Base-by-base conservation (phyloP, 805 yeast genomes). In the Barnettozyma californica region DNA sequence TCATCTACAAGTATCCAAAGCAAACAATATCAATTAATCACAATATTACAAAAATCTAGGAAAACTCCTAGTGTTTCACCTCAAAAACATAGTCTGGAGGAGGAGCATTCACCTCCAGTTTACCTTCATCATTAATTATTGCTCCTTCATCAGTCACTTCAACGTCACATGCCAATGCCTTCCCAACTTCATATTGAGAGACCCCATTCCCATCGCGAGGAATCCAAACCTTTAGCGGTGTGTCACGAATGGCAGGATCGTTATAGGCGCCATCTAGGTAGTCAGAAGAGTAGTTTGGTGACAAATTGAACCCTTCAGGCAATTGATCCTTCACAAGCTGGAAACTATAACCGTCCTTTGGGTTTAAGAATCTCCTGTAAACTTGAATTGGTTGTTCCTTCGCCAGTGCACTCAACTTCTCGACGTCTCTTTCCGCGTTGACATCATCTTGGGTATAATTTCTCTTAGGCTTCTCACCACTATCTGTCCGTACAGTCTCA, bases 191-290 rank as follows among this genome's bases (percentile, higher is more conserved):
- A 49, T 75, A 73, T 44, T 75, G 75, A 16, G 87, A 76, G 46
- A 87, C 71, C 5, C 94, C 92, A 70, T 81, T 67, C 6, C 76
- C 69, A 64, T 87, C 95, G 55, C 70, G 76, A 39, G 85, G 80
- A 52, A 85, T 69, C 95, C 95, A 87, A 44, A 84, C 69, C 48
- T 76, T 75, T 27, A 89, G 87, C 51, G 70, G 80, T 8, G 68
- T 74, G 29, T 73, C 82, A n/a, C 61, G 65, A 35, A 80, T 75
- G 37, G 77, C 76, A 21, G 88, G 87, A 57, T 80, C 77, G 34
- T 73, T 69, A 57, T 79, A 83, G 1, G 73, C 68, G 8, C 58
- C 47, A 6, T 63, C 61, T 37, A 63, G 44, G 41, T 62, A 69
- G 18, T 58, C 66, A 9, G 59, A 49, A 36, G 60, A 56, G 48